These are phyloP conservation scores for Cryphonectria naterciae DNA, from an alignment of 2,329 filamentous ascomycete species.

Conservation along the genomic window DNA sequence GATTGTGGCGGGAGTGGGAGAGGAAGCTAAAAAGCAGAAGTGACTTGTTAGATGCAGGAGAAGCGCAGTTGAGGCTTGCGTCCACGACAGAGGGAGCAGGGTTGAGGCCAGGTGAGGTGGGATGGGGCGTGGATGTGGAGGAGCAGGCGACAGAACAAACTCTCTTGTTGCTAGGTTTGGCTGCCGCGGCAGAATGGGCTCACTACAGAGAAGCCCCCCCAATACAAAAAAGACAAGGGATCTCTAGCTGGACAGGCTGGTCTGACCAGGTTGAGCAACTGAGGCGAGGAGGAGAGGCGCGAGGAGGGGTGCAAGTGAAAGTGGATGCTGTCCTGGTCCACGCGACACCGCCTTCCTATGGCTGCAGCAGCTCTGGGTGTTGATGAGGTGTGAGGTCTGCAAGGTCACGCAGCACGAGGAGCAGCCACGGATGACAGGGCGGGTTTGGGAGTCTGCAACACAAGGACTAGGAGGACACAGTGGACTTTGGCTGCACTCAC, in stretches of 20 bases:
- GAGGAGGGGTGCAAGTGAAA: constrained; percentile 6
- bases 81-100: constrained; percentile 3
- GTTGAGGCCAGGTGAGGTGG: constrained; percentile 11
- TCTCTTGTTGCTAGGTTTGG: constrained; percentile 27
- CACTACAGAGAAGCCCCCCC: background rate
- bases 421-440: background rate
- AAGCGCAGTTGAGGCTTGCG: constrained; percentile 22
- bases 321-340: constrained; percentile 16
- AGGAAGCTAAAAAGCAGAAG: constrained; percentile 28
- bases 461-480: background rate
- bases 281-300: background rate
- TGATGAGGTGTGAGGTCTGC: constrained; percentile 8
- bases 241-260: constrained; percentile 6
- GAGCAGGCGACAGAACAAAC: constrained; percentile 23
- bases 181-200: constrained; percentile 20
- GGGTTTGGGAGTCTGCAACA: background rate
- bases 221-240: constrained; percentile 8
- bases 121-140: constrained; percentile 16
- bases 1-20: constrained; percentile 5
- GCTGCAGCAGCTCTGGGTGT: constrained; percentile 1
- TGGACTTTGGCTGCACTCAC: background rate
- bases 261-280: constrained; percentile 10
- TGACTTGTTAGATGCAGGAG: constrained; percentile 22
- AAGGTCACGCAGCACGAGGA: constrained; percentile 9
- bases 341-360: constrained; percentile 23